Base-by-base conservation (phyloP, 257 asterid genomes). In the Ophiorrhiza pumila region DNA sequence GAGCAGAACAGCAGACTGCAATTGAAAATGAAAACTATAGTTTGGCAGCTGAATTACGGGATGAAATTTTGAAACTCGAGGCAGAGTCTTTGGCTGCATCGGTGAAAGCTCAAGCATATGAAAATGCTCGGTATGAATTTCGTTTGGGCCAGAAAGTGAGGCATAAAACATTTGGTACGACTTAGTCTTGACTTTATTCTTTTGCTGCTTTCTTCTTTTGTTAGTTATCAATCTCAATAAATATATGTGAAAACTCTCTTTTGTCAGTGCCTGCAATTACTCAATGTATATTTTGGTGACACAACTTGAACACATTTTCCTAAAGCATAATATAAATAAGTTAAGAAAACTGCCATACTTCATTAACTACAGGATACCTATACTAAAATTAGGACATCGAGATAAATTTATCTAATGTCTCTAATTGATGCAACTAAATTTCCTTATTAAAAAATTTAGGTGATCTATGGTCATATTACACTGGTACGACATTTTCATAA, bases 131-230 rank as follows among this genome's bases (percentile, higher is more conserved):
- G 62, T 92, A 88, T 75, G 84, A 85, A 79, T 90, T 90, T 65
- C 98, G 95, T 50, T 81, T 95, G 86, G 99, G 99, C 79, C 99
- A 95, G 85, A 95, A 85, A 90, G 85, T 92, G 82, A 87, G 84
- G 85, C 98, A 95, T 80, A 90, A 86, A 86, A 71, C 72, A 65
- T 95, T 86, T 81, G 99, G 99, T 95, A 88, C 66, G 77, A 56
- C 22, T 73, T 43, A 41, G 4, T 75, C 76, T 52, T 60, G 15
- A 12, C 5, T 11, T 71, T 32, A 37, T 25, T 39, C 42, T 10
- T 61, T 25, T 42, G 69, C 18, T 32, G 14, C 53, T 25, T 58
- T 67, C 66, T 27, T 42, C 53, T 41, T 58, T 47, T 42, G 65
- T 41, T 57, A 70, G 39, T 68, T 69, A 41, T 13, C 55, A 18